Base-by-base conservation (phyloP, 306 rosid genomes). In the Inga laurina region DNA sequence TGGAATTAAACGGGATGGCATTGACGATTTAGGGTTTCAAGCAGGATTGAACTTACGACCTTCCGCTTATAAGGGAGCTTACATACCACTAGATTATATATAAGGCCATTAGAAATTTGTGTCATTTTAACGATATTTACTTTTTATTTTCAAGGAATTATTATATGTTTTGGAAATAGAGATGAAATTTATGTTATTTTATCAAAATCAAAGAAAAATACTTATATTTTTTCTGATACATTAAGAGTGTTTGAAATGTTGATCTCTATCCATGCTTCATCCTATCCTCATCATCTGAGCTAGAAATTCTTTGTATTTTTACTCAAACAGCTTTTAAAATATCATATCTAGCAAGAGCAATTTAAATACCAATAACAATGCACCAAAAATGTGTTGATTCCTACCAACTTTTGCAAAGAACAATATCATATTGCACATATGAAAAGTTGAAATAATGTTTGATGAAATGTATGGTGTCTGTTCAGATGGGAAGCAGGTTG, bases 401-500 rank as follows among this genome's bases (percentile, higher is more conserved):
- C 68, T 72, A 8, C 48, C 22, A 44, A 22, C 10, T 11, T 72
- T 13, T 11, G 48, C 3, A 44, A 22, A 45, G n/a, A 43, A 13
- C 76, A 72, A 22, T 44, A 10, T 11, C 32, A 71, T 59, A 43
- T 72, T 80, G 65, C 2, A 10, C 16, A 7, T 13, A 48, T 45
- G 34, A 45, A 56, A 41, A 52, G 27, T 27, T 81, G 14, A 34
- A 8, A 22, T 59, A 27, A 34, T 12, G 10, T 64, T 64, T 45
- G 10, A 8, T 49, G 69, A n/a, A 14, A 41, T 59, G 4, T 4
- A 27, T 64, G 30, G 45, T 68, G 10, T 34, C 43, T 39, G 10
- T 41, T 22, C 54, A 91, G 94, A 89, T 91, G 92, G 94, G 92
- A 21, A 84, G 79, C 85, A 30, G 2, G 30, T 80, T 65, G 78